Evolutionary conservation across 2,329 filamentous ascomycete genomes (phyloP).

Genomic region (Ophiostoma angusticollis): DNA sequence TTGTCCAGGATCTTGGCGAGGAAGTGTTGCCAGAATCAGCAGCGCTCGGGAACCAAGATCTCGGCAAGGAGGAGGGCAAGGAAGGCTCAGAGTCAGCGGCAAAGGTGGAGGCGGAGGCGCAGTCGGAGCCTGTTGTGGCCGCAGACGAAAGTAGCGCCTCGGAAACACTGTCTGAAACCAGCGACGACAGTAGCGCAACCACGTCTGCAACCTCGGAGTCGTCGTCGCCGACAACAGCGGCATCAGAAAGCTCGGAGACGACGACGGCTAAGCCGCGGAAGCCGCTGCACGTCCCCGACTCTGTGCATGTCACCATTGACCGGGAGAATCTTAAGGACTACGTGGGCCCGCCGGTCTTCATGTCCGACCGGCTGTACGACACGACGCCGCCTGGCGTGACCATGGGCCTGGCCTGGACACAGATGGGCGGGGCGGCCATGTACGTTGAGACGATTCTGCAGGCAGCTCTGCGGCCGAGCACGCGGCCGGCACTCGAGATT

Average conservation of each 20-base stretch:
- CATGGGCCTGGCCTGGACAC: conserved; percentile 97
- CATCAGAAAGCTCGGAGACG: conserved; percentile 26
- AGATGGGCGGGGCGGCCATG: conserved; percentile 88
- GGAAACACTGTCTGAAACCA: not conserved
- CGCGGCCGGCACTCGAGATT: conserved; percentile 69
- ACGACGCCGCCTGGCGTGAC: conserved; percentile 84
- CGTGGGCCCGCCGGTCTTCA: conserved; percentile 90
- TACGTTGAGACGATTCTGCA: conserved; percentile 97
- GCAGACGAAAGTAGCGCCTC: conserved; percentile 1
- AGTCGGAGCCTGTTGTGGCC: conserved; percentile 3
- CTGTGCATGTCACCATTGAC: conserved; percentile 72
- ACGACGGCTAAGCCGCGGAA: conserved; percentile 59
- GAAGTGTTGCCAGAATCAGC: conserved; percentile 67
- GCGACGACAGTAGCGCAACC: conserved; percentile 4
- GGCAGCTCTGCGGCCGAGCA: conserved; percentile 59
- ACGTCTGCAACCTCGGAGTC: conserved; percentile 1
- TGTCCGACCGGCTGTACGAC: conserved; percentile 89
- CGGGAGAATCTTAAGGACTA: conserved; percentile 93
- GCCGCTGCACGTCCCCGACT: conserved; percentile 71
- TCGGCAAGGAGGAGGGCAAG: conserved; percentile 3
- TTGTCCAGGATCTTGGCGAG: conserved; percentile 87
- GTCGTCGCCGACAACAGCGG: conserved; percentile 7
- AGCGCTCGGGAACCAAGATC: conserved; percentile 42
- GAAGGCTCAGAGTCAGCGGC: conserved; percentile 38
- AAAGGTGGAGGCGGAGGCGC: conserved; percentile 23